Conservation (phyloP, 176 grass and related monocot genomes). For the Aegilops tauschii region DNA sequence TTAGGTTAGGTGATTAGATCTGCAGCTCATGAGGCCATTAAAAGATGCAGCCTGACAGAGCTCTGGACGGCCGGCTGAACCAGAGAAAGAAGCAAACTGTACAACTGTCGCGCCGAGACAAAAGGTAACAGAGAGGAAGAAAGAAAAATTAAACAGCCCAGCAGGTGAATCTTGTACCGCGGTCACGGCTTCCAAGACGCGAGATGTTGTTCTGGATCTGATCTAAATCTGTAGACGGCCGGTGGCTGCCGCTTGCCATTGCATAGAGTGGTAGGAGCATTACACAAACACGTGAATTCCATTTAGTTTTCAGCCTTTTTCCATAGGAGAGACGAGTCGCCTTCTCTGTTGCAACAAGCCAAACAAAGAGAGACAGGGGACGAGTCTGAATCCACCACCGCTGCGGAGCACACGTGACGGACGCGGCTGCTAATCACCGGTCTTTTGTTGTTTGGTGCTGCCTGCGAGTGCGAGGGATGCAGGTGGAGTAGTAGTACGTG, state of each 20-base stretch:
- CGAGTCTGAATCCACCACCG: neutral
- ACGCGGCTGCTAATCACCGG: neutral
- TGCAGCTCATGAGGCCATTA: neutral
- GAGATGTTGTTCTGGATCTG: neutral
- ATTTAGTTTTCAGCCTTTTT: neutral
- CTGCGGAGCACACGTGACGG: neutral
- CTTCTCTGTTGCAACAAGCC: neutral
- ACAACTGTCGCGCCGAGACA: constrained; percentile 13
- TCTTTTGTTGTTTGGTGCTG: neutral
- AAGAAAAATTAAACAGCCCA: neutral
- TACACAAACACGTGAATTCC: neutral
- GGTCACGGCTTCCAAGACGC: neutral
- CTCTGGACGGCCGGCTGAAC: neutral
- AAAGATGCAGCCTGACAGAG: neutral
- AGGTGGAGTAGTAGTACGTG: neutral
- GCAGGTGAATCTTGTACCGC: constrained; percentile 12
- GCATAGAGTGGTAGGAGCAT: no score
- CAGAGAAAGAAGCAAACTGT: neutral
- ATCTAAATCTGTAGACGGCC: neutral
- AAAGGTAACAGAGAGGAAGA: neutral
- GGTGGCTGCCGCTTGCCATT: neutral
- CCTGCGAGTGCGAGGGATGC: neutral
- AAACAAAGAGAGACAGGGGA: neutral
- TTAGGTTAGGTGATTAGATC: constrained; percentile 2
- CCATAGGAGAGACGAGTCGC: neutral